phyloP scores from a whole-genome alignment of 306 rosid genomes.

The Acacia melanoxylon region DNA sequence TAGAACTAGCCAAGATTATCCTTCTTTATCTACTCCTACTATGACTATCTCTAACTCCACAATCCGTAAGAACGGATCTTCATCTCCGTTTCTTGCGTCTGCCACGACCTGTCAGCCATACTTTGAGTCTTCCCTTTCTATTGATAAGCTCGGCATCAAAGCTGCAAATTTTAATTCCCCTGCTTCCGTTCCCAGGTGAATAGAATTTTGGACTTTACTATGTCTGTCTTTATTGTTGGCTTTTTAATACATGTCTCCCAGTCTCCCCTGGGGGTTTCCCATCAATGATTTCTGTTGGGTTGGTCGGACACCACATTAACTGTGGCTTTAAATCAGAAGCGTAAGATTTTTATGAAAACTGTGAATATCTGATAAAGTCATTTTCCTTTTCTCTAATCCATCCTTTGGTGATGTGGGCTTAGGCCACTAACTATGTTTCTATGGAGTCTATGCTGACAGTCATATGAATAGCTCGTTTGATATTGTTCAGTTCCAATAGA shows the following conservation, averaged over 20 bases:
- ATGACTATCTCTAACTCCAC: conserved; percentile 34
- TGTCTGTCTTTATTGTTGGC: background rate
- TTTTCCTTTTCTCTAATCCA: background rate
- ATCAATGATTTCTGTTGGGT: conserved; percentile 6
- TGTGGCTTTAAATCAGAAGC: background rate
- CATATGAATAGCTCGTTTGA: background rate
- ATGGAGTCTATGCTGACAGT: background rate
- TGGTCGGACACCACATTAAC: background rate
- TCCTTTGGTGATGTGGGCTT: background rate
- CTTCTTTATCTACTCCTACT: conserved; percentile 30
- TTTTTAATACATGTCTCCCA: background rate
- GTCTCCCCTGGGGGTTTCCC: background rate
- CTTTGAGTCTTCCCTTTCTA: conserved; percentile 44
- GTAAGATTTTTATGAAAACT: background rate
- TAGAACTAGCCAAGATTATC: conserved; percentile 50
- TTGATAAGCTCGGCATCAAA: conserved; percentile 34
- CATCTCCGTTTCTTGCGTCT: conserved; percentile 47
- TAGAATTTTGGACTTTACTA: background rate
- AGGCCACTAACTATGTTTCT: background rate
- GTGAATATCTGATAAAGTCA: background rate
- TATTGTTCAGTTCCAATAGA: background rate
- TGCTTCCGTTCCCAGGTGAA: conserved; percentile 53
- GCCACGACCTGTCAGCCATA: conserved; percentile 33
- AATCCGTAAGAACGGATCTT: conserved; percentile 31
- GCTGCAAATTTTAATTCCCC: conserved; percentile 29